phyloP scores from a whole-genome alignment of 2,329 filamentous ascomycete species.

The Pseudocercospora pini-densiflorae region DNA sequence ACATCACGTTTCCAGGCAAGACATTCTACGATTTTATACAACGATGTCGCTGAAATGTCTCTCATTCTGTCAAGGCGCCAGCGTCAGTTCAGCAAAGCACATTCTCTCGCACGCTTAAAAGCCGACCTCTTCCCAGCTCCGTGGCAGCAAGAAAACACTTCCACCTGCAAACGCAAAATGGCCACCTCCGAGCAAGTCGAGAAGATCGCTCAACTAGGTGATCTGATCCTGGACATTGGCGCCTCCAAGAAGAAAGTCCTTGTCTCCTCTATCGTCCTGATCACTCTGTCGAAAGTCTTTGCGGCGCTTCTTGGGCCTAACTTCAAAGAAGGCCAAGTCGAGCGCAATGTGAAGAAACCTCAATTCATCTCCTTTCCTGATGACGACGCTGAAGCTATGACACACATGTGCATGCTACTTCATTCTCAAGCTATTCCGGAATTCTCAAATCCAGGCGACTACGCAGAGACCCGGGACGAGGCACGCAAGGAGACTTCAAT shows the following conservation, averaged over 20 bases:
- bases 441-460: neutral
- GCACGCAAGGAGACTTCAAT: no score
- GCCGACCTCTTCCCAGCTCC: no score
- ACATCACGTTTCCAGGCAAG: no score
- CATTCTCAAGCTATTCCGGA: neutral
- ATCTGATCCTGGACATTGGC: neutral
- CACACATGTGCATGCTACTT: neutral
- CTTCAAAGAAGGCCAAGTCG: neutral
- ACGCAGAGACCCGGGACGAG: no score
- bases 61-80: no score
- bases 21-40: no score
- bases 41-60: no score
- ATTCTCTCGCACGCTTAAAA: no score
- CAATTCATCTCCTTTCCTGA: neutral
- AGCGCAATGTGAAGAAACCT: no score
- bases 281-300: neutral
- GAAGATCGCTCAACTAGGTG: neutral
- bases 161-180: neutral
- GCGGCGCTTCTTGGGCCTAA: neutral
- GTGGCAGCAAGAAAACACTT: no score
- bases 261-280: neutral
- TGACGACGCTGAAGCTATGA: neutral
- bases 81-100: no score
- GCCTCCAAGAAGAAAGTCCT: neutral
- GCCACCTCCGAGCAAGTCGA: neutral